These are phyloP conservation scores for Copromyces sp. DNA, from an alignment of 495 filamentous ascomycete species.

Conservation along the genomic window DNA sequence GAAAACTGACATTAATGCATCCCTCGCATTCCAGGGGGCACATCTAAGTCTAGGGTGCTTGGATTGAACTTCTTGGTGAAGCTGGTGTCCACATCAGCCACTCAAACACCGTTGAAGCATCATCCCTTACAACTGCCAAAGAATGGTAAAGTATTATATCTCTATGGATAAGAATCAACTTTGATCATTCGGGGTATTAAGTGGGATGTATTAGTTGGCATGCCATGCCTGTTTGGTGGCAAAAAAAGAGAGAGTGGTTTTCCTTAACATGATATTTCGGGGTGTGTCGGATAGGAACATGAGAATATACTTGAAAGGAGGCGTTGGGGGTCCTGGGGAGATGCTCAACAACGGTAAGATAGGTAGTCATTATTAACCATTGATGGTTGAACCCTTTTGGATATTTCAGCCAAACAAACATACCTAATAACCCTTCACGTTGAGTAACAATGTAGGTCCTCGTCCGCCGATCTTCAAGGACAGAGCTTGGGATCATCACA, in stretches of 20 bases:
- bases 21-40: background rate
- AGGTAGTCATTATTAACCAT: background rate
- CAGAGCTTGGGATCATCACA: too few relatives aligned
- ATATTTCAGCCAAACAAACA: background rate
- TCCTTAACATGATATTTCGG: too few relatives aligned
- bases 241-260: too few relatives aligned
- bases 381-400: background rate
- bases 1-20: background rate
- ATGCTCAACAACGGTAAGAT: too few relatives aligned
- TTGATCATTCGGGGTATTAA: background rate
- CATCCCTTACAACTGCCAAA: background rate
- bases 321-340: too few relatives aligned
- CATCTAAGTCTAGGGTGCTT: background rate
- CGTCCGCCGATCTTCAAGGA: too few relatives aligned
- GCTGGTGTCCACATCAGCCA: too few relatives aligned
- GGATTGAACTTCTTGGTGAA: background rate
- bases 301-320: too few relatives aligned
- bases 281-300: too few relatives aligned
- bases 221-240: background rate
- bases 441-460: background rate
- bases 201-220: background rate
- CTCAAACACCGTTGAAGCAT: too few relatives aligned
- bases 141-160: background rate
- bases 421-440: background rate
- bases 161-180: background rate